These are phyloP conservation scores for Macrophomina phaseolina DNA, from an alignment of 2,329 filamentous ascomycete genomes.

Conservation along the genomic window DNA sequence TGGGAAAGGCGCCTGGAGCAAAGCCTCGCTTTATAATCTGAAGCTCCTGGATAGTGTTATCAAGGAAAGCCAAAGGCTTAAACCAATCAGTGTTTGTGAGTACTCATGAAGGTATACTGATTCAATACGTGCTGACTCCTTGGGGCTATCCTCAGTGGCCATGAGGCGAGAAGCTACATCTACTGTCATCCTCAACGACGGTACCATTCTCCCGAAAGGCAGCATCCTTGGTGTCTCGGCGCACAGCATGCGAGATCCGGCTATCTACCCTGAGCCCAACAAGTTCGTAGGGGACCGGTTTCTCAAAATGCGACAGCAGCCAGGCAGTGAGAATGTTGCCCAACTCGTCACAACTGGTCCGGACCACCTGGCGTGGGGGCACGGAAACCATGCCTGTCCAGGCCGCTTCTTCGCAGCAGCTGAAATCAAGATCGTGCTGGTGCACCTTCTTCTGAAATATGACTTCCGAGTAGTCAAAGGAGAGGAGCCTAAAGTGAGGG, in stretches of 20 bases:
- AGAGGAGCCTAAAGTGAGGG: background rate
- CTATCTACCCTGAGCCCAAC: conserved; percentile 27
- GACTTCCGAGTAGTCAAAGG: background rate
- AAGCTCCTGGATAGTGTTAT: conserved; percentile 42
- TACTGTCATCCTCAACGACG: conserved; percentile 36
- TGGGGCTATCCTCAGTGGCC: background rate
- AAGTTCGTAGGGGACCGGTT: conserved; percentile 31
- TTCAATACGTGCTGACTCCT: too few species aligned
- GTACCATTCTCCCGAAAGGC: conserved; percentile 35
- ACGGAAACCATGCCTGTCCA: conserved; percentile 28
- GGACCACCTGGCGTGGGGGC: conserved; percentile 31
- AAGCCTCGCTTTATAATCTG: conserved; percentile 38
- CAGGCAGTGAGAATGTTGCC: conserved; percentile 19
- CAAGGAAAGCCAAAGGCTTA: conserved; percentile 40
- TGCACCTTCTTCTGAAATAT: conserved; percentile 29
- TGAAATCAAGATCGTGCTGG: conserved; percentile 29
- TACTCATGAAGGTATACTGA: too few species aligned
- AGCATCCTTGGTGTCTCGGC: conserved; percentile 27
- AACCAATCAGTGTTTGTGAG: background rate
- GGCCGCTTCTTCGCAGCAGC: conserved; percentile 29
- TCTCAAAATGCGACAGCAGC: conserved; percentile 27
- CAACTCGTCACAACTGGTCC: conserved; percentile 30
- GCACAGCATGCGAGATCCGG: conserved; percentile 18
- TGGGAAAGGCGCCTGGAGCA: conserved; percentile 35
- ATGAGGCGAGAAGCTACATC: conserved; percentile 36